Evolutionary conservation across 768 basidiomycete genomes (phyloP), one percentile per base, ranked within the genome.

Genomic region (Trametes villosa): DNA sequence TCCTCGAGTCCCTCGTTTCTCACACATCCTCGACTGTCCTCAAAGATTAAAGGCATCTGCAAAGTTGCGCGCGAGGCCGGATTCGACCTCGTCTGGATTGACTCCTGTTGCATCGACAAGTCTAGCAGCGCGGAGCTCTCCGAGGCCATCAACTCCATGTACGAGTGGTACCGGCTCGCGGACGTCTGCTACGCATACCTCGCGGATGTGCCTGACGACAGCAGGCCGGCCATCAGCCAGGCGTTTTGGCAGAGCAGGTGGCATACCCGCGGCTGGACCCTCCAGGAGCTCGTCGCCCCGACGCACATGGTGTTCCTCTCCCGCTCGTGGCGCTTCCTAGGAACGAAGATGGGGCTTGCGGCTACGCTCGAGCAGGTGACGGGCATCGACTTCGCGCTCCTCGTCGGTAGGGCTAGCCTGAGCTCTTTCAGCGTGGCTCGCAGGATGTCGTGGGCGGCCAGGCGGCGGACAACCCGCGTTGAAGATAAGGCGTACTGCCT

Each of bases 401-500:
- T 47, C 13, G 17, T 26, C 24, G 26, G 24, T 17, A 22, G 13
- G n/a, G 20, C 20, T 3, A 31, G 9, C 7, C 31, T 34, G 49
- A 13, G 22, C 20, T 34, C 49, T 13, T 13, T 50, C 49, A 50
- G 49, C 20, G 49, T 50, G 8, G 49, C 49, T 9, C 49, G 49
- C 9, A 18, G 49, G 6, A 50, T 50, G 26, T 40, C 31, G 18
- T 38, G 34, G 55, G 46, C 27, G 34, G 47, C 27, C 46, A n/a
- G 8, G 18, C 36, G 34, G 26, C 26, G 18, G 17, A 52, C 49
- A 9, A 53, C 59, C 13, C 45, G 51, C 6, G 52, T 20, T 1
- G 59, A 60, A 27, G 59, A 60, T 42, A n/a, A 41, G 26, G 59
- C 59, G 12, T 60, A 60, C 30, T 46, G 44, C 26, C 51, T 60